Evolutionary conservation across 441 rosid genomes (phyloP), one percentile per base, ranked within the genome.

Genomic region (Populus hybrid): DNA sequence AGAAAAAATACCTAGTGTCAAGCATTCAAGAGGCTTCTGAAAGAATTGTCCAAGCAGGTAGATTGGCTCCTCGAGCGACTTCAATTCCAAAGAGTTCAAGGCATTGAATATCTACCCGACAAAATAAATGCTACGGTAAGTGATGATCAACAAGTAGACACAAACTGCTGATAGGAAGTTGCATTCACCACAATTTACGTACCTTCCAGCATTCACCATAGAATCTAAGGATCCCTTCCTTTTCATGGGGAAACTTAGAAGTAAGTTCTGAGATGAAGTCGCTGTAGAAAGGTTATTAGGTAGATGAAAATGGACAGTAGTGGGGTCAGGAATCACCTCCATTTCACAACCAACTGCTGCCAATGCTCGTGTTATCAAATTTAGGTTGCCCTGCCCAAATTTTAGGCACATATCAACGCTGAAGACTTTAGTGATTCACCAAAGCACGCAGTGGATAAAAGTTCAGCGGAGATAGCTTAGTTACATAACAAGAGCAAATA

Each of bases 51-150:
- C 97, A 72, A 92, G 91, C 75, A 94, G 93, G 87, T 92, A 94
- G 82, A 95, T 76, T 78, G 99, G 97, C 85, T 96, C 98, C 88
- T 96, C 98, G 2, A 96, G 91, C 7, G 99, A 95, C 89, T 94
- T 95, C 71, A 95, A 78, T 73, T 95, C 92, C 90, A 95, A 81
- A 0, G 98, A 91, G 83, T 96, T 96, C 82, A 96, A 87, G 65
- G 98, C 87, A 81, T 92, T 96, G 81, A 91, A 96, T 79, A 96
- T 88, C 98, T 96, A 84, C 63, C 69, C 82, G 79, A 80, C 7
- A 71, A 69, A 59, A 46, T n/a, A 78, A 11, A 50, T 82, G 24
- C 63, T 59, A 61, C 71, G 12, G 70, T 78, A 53, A 86, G 86
- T 69, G 69, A 80, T 30, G 71, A 70, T 65, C 32, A 73, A 76